Base-by-base conservation (phyloP, 2,329 filamentous ascomycete genomes). In the Neocucurbitaria cava region DNA sequence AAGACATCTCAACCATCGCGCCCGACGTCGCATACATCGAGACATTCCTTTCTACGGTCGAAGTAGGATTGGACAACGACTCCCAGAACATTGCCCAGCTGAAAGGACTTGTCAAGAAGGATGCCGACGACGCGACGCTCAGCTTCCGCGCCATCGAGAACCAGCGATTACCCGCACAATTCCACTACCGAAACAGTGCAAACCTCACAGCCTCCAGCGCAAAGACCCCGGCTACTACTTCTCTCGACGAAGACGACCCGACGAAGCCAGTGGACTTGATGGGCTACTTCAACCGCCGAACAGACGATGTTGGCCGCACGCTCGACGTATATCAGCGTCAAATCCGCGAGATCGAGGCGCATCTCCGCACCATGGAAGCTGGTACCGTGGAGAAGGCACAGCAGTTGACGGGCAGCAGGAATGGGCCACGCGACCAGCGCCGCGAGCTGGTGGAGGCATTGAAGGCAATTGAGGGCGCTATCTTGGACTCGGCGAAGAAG, bases 91-190 rank as follows among this genome's bases (percentile, higher is more conserved):
- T 90, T 48, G 81, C 85, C 18, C 76, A 81, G 46, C 78, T 85
- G 7, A 84, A 85, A 60, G 79, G 79, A 17, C 77, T 82, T 59
- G 85, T 84, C 67, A 83, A 87, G 64, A 85, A 85, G 57, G 90
- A 91, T 70, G 86, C 85, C 21, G 83, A 86, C 33, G 88, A 92
- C 62, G 88, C 89, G 8, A 85, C 87, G 61, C 82, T 91, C 49
- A 86, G 85, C 56, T 90, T 91, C 79, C 85, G 88, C 52, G 88
- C 88, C 20, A 86, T 91, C 28, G 88, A 92, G 66, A 91, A 91
- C 68, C 81, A 92, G 49, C 87, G 88, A 64, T 80, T 93, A 15
- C 90, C 91, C 1, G 66, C 80, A 44, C 83, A 86, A 61, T 88
- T 85, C 69, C 85, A 87, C 64, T 83, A 85, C 52, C 73, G 70